Evolutionary conservation across 2,329 filamentous ascomycete species (phyloP).

Genomic region (Claviceps arundinis): DNA sequence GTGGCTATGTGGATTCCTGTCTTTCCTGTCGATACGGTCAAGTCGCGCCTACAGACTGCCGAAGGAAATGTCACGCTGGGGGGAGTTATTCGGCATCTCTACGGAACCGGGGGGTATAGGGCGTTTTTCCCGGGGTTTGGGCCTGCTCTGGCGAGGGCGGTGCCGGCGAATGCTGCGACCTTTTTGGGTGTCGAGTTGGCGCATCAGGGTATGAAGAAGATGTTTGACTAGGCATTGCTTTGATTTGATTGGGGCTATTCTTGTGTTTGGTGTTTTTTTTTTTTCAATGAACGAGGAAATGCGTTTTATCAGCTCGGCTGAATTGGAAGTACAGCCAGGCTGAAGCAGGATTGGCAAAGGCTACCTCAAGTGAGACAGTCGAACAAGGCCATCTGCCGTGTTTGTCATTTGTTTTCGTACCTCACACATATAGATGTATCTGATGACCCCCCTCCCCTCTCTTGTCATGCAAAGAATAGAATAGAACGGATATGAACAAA

Average conservation of each 20-base stretch:
- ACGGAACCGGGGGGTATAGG: constrained; percentile 66
- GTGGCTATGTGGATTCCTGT: constrained; percentile 99
- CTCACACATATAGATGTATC: no score
- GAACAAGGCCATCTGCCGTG: no score
- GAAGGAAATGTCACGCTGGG: constrained; percentile 72
- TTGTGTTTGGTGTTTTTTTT: constrained; percentile 8
- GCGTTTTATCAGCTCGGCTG: no score
- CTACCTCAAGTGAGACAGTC: no score
- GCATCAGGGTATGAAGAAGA: constrained; percentile 69
- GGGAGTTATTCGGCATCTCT: constrained; percentile 70
- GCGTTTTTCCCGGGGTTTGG: constrained; percentile 97
- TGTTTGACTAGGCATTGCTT: constrained; percentile 32
- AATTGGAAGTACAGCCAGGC: no score
- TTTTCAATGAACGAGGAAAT: neutral
- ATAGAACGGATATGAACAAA: no score
- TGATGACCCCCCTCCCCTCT: no score
- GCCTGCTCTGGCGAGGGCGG: constrained; percentile 80
- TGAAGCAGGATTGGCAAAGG: no score
- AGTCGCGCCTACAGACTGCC: constrained; percentile 83
- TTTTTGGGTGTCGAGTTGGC: constrained; percentile 79
- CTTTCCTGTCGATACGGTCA: constrained; percentile 95
- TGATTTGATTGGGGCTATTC: no score
- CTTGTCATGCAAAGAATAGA: no score
- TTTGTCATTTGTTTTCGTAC: no score
- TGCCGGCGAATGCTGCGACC: constrained; percentile 92